Evolutionary conservation across 2,329 filamentous ascomycete species (phyloP), one percentile per base, ranked within the genome.

Genomic region (Botryotinia calthae): DNA sequence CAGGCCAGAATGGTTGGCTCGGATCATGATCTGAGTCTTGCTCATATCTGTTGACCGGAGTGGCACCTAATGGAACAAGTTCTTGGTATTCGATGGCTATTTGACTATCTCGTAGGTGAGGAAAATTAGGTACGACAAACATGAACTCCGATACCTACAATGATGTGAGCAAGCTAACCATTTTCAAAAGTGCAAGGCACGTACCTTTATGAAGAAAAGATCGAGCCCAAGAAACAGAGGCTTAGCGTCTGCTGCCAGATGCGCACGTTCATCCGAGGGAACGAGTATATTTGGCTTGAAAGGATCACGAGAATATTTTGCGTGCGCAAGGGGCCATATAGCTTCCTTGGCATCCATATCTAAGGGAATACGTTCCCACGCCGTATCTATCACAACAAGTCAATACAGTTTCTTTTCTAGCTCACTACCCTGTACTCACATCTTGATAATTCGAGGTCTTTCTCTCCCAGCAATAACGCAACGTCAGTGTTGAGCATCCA

Each of bases 201-300:
- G 12, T 81, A 90, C 88, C 84, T 90, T 91, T 75, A 91, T 86
- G 77, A 91, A 91, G 79, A 91, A 91, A 84, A 91, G 85, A 76
- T 91, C 87, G 78, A 87, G 86, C 28, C 85, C 84, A 74, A 85
- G 64, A 61, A 72, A 72, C 44, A 70, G 54, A 10, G 44, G 37
- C 56, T 70, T 65, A 28, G 64, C 58, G 5, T 63, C 40, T 63
- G 70, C 71, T 25, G 58, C 65, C n/a, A 62, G 34, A 25, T 40
- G 34, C 37, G 25, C 34, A 9, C 59, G 59, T 62, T 62, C 59
- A 42, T 62, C 34, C 22, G 37, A 62, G 16, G 12, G 10, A 34
- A 62, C 7, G 25, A 62, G 59, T 14, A 62, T 62, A 18, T 62
- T 40, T 62, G 59, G 34, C 14, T 25, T 62, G 25, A 62, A 62